Conservation (phyloP, 2,329 filamentous ascomycete genomes). For the Ophiostoma quercus region DNA sequence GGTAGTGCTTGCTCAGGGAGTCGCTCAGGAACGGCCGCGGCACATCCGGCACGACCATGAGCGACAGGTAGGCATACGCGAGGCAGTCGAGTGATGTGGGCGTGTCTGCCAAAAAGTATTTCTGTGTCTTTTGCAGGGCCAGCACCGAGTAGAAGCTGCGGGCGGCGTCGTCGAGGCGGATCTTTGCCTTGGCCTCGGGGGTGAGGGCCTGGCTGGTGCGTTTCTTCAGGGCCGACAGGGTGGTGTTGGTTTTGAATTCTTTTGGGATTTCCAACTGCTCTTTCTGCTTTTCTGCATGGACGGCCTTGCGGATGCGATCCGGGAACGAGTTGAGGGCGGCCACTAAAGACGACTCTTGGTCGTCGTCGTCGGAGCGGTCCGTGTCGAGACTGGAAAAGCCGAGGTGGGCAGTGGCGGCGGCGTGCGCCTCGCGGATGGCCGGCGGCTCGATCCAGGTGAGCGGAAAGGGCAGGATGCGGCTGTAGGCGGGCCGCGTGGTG, state of each 20-base stretch:
- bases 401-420: constrained; percentile 63
- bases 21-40: constrained; percentile 36
- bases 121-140: constrained; percentile 45
- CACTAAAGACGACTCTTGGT: constrained; percentile 37
- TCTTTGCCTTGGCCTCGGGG: constrained; percentile 65
- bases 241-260: not conserved
- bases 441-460: constrained; percentile 82
- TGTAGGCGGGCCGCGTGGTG: constrained; percentile 74
- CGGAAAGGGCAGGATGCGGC: constrained; percentile 73
- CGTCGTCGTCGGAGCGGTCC: constrained; percentile 32
- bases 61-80: constrained; percentile 69
- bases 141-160: constrained; percentile 67
- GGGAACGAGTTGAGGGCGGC: constrained; percentile 24
- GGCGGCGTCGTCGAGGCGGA: constrained; percentile 69
- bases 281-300: not conserved
- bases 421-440: constrained; percentile 63
- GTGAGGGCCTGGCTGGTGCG: constrained; percentile 55
- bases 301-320: constrained; percentile 23
- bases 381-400: constrained; percentile 64
- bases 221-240: not conserved
- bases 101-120: constrained; percentile 35
- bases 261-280: not conserved
- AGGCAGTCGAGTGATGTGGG: constrained; percentile 70
- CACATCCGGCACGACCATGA: constrained; percentile 53
- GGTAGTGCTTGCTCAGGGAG: constrained; percentile 24